Evolutionary conservation across 441 rosid genomes (phyloP).

Genomic region (Eutrema salsugineum): DNA sequence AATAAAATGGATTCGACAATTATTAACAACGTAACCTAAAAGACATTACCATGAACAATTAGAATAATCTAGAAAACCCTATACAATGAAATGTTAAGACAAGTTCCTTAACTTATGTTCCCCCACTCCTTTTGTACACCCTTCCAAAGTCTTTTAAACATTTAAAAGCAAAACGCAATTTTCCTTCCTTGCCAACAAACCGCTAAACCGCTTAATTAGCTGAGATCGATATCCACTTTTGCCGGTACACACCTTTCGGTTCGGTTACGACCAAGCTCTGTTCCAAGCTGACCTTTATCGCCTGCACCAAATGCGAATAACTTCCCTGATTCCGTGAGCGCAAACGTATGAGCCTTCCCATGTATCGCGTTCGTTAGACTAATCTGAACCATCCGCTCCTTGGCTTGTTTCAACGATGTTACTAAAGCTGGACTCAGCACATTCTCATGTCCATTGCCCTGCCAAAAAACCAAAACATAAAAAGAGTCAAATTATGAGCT

Average conservation of each 20-base stretch:
- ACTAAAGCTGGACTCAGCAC: conserved; percentile 80
- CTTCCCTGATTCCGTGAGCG: conserved; percentile 85
- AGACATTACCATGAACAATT: conserved; percentile 10
- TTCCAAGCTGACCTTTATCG: conserved; percentile 96
- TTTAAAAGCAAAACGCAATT: conserved; percentile 13
- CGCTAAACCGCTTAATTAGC: too few relatives aligned
- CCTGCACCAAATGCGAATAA: conserved; percentile 89
- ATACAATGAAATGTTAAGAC: conserved; percentile 27
- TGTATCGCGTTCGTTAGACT: conserved; percentile 81
- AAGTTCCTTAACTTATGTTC: conserved; percentile 29
- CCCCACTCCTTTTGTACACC: conserved; percentile 23
- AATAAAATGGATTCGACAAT: conserved; percentile 17
- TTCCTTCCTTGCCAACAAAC: conserved; percentile 9
- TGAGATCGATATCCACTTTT: conserved; percentile 60
- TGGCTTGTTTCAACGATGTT: conserved; percentile 66
- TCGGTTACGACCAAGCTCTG: conserved; percentile 58
- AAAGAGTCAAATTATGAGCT: not conserved
- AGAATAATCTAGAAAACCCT: conserved; percentile 22
- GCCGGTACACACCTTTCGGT: conserved; percentile 74
- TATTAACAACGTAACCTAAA: conserved; percentile 21
- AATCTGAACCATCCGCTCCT: conserved; percentile 77
- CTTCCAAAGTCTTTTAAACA: conserved; percentile 24
- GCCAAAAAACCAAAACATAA: conserved; percentile 1
- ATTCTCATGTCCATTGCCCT: conserved; percentile 67
- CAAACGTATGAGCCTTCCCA: conserved; percentile 94